phyloP scores from a whole-genome alignment of 352 stramenopile species.

The Thalassiosira sp. region DNA sequence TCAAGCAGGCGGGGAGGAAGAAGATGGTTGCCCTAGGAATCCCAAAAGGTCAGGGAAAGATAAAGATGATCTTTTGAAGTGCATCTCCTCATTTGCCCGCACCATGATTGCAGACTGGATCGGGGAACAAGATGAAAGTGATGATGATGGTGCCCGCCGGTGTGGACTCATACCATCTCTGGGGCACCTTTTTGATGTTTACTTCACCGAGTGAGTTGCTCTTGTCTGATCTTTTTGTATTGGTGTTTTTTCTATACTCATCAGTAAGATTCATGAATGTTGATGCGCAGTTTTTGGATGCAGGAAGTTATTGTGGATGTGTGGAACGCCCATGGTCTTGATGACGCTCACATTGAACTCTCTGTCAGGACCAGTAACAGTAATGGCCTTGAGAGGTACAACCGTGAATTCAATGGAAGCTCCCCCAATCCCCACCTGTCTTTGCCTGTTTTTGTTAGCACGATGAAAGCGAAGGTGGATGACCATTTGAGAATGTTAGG shows the following conservation, averaged over 20 bases:
- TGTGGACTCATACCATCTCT: neutral
- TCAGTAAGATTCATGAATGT: neutral
- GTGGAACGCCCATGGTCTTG: neutral
- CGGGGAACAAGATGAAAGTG: neutral
- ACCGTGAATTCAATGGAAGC: too few species aligned
- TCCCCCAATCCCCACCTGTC: neutral
- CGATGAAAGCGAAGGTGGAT: neutral
- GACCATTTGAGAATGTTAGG: neutral
- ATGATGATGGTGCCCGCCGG: too few species aligned
- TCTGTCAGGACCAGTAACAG: constrained; percentile 1
- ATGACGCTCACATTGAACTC: neutral
- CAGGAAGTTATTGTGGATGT: neutral
- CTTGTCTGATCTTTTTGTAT: neutral
- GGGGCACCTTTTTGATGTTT: neutral
- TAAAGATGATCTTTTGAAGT: constrained; percentile 10
- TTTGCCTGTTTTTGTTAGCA: neutral
- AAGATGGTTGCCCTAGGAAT: constrained; percentile 17
- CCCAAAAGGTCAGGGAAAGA: constrained; percentile 9
- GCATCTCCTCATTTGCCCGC: neutral
- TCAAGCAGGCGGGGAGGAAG: constrained; percentile 14
- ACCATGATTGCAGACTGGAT: neutral
- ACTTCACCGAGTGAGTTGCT: neutral
- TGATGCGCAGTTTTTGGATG: neutral
- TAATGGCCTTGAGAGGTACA: constrained; percentile 4
- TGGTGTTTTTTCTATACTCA: neutral